Percentiles rank a stretch among this genome's conserved stretches.
Conservation (phyloP, 1,284 basidiomycete genomes). For the Sporisorium iseilematis-ciliati region DNA sequence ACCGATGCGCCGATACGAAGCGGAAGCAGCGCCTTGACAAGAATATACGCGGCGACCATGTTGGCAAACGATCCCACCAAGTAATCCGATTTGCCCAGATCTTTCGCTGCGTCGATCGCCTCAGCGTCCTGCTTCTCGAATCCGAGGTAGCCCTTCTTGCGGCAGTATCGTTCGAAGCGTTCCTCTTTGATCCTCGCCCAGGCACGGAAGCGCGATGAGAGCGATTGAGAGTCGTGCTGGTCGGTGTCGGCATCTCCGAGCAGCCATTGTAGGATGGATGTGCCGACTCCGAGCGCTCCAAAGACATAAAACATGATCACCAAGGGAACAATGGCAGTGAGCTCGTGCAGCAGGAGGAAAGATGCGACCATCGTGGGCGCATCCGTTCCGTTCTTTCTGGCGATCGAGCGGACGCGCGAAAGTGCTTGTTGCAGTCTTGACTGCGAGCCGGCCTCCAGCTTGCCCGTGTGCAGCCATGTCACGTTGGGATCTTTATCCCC, state of each 20-base stretch:
- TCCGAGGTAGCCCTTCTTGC: slow-evolving; percentile 84
- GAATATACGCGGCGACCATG: slow-evolving; percentile 81
- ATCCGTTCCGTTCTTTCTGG: slow-evolving; percentile 74
- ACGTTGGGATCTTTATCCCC: slow-evolving; percentile 47
- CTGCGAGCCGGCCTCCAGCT: slow-evolving; percentile 11
- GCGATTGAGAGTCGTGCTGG: slow-evolving; percentile 6
- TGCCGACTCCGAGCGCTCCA: slow-evolving; percentile 79
- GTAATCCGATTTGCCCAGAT: slow-evolving; percentile 70
- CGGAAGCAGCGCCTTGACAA: slow-evolving; percentile 85
- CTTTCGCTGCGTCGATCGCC: slow-evolving; percentile 34
- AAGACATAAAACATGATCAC: slow-evolving; percentile 81
- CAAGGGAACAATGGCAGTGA: slow-evolving; percentile 84
- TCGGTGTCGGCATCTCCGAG: slow-evolving; percentile 21
- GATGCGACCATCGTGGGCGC: slow-evolving; percentile 82
- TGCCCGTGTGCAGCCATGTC: slow-evolving; percentile 48
- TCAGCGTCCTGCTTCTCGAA: slow-evolving; percentile 75
- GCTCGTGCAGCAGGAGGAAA: slow-evolving; percentile 86
- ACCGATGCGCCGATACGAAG: slow-evolving; percentile 81
- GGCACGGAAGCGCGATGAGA: slow-evolving; percentile 22
- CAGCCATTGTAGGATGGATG: slow-evolving; percentile 74
- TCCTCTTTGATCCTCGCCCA: slow-evolving; percentile 41
- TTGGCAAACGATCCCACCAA: slow-evolving; percentile 72
- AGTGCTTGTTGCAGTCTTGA: slow-evolving; percentile 38
- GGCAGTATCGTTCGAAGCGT: slow-evolving; percentile 80
- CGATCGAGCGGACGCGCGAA: slow-evolving; percentile 44